Base-by-base conservation (phyloP, 148 eudicot genomes). In the Rhododendron williamsianum region DNA sequence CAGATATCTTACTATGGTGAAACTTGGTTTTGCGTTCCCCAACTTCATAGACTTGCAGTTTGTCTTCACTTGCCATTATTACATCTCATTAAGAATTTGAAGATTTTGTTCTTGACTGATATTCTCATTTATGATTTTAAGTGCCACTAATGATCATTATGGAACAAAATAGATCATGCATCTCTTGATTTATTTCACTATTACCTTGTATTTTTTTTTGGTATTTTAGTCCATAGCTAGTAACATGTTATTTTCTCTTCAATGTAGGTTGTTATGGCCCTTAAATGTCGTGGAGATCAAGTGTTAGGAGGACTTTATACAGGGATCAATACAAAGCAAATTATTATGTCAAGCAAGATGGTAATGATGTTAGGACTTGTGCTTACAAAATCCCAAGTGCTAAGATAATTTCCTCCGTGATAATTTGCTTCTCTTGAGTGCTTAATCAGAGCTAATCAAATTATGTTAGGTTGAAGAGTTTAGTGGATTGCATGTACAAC, bases 321-420 rank as follows among this genome's bases (percentile, higher is more conserved):
- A 6, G 94, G 92, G 63, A 92, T 92, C 79, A 89, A 90, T 81
- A 92, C 91, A 69, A 76, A 86, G 80, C 94, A 92, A 52, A 90
- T 92, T 76, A 60, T 90, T 9, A 90, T 90, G 94, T 87, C 94
- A 38, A 92, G 94, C 90, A 92, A 92, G 87, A 92, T 92, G 94
- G 94, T 92, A 88, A 36, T 83, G 46, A 36, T 79, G 49, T n/a
- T 35, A 51, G 58, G 19, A 16, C 10, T 78, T 54, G 48, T 21
- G 15, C 27, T 36, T 16, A 12, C 21, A 13, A 43, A 38, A 41
- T 51, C n/a, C 33, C 56, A 3, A 52, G 19, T 52, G 19, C 56
- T 15, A 13, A 78, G n/a, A 69, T 15, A 16, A 3, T 79, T 72
- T 78, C 33, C 11, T 9, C 33, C 12, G 81, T 23, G 27, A 9